These are phyloP conservation scores for Vaccinium macrocarpon DNA, from an alignment of 148 eudicot genomes.

Conservation along the genomic window DNA sequence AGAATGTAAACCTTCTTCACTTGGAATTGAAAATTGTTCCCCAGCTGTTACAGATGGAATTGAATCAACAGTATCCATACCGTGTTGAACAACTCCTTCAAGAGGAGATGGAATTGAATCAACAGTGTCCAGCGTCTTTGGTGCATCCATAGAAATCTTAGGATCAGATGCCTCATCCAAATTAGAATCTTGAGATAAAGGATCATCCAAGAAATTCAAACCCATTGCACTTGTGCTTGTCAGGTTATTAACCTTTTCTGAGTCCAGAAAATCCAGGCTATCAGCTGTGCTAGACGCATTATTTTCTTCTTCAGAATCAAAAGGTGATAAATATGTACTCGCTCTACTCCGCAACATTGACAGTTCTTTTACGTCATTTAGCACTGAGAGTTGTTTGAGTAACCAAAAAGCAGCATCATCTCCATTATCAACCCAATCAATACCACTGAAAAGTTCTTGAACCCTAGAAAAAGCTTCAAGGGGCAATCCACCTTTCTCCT, in stretches of 20 bases:
- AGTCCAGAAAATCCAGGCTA: slow-evolving; percentile 79
- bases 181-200: slow-evolving; percentile 62
- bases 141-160: slow-evolving; percentile 34
- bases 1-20: slow-evolving; percentile 23
- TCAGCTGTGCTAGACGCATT: slow-evolving; percentile 82
- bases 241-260: slow-evolving; percentile 57
- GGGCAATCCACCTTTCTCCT: slow-evolving; percentile 93
- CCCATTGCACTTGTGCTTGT: slow-evolving; percentile 35
- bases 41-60: slow-evolving; percentile 18
- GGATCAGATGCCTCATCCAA: slow-evolving; percentile 70
- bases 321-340: slow-evolving; percentile 76
- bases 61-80: slow-evolving; percentile 20
- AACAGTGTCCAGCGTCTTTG: slow-evolving; percentile 24
- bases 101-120: slow-evolving; percentile 30
- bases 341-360: slow-evolving; percentile 55
- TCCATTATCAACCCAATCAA: slow-evolving; percentile 79
- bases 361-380: slow-evolving; percentile 53
- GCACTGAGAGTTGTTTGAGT: slow-evolving; percentile 74
- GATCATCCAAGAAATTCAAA: slow-evolving; percentile 61
- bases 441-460: slow-evolving; percentile 88
- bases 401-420: slow-evolving; percentile 97
- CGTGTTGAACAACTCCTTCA: slow-evolving; percentile 31
- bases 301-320: slow-evolving; percentile 94
- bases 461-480: slow-evolving; percentile 98
- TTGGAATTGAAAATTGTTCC: slow-evolving; percentile 25